Evolutionary conservation across 2,329 filamentous ascomycete species (phyloP).

Genomic region (Talaromyces atroroseus): DNA sequence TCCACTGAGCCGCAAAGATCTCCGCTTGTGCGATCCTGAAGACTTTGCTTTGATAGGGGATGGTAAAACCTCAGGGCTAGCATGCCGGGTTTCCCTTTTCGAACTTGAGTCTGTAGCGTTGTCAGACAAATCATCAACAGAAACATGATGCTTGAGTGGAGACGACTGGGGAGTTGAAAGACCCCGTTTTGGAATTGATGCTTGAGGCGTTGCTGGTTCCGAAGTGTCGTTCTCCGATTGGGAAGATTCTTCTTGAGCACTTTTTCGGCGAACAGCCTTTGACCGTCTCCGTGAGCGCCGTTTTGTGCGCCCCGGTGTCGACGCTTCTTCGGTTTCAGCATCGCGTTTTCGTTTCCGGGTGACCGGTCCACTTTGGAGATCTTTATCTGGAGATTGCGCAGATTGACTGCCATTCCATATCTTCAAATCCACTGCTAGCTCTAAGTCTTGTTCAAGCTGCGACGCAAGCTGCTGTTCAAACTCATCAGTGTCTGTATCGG

Average conservation of each 20-base stretch:
- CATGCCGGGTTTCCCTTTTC: conserved; percentile 2
- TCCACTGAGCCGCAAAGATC: conserved; percentile 15
- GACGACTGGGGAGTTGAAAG: conserved; percentile 11
- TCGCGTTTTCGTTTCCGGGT: conserved; percentile 33
- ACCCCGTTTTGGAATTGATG: neutral
- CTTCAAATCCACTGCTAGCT: conserved; percentile 30
- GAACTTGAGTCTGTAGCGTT: conserved; percentile 1
- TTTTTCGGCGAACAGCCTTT: neutral
- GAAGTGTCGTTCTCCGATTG: neutral
- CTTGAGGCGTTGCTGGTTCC: neutral
- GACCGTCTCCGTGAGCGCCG: conserved; percentile 27
- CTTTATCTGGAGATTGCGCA: neutral
- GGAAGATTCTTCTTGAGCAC: neutral
- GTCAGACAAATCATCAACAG: conserved; percentile 2
- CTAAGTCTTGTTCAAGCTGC: conserved; percentile 41
- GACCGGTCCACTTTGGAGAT: conserved; percentile 13
- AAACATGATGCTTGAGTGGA: conserved; percentile 6
- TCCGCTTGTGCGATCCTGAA: conserved; percentile 10
- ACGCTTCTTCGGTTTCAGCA: conserved; percentile 18
- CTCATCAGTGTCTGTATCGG: conserved; percentile 36
- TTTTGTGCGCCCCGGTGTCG: conserved; percentile 19
- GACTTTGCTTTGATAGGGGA: conserved; percentile 2
- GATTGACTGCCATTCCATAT: conserved; percentile 13
- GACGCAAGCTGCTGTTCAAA: conserved; percentile 41
- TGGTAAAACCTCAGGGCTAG: neutral